These are phyloP conservation scores for Daphne laureola DNA, from an alignment of 441 rosid genomes.

Conservation along the genomic window DNA sequence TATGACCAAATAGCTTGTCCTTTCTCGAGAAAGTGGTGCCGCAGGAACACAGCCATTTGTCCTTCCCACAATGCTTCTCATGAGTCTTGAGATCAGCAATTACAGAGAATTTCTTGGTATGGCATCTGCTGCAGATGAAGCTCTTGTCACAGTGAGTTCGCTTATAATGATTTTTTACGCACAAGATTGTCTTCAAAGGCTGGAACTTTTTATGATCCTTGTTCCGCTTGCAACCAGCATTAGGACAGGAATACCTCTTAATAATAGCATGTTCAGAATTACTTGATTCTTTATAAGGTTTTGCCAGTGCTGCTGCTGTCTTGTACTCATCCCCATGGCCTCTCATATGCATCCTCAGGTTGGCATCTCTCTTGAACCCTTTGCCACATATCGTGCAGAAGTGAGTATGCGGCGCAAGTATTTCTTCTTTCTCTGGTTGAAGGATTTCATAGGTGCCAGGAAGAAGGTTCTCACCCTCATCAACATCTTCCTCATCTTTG, in stretches of 20 bases:
- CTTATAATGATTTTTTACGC: slow-evolving; percentile 93
- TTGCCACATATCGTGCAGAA: slow-evolving; percentile 89
- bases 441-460: slow-evolving; percentile 87
- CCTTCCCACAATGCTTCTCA: slow-evolving; percentile 95
- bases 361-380: slow-evolving; percentile 92
- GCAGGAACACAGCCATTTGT: slow-evolving; percentile 95
- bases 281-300: slow-evolving; percentile 62
- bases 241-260: slow-evolving; percentile 93
- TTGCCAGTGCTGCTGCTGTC: slow-evolving; percentile 86
- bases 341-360: slow-evolving; percentile 94
- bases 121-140: slow-evolving; percentile 79
- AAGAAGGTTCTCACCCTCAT: slow-evolving; percentile 84
- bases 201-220: slow-evolving; percentile 94
- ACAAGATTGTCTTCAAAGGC: slow-evolving; percentile 81
- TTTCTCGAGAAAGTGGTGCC: slow-evolving; percentile 94
- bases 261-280: slow-evolving; percentile 53
- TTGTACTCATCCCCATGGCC: slow-evolving; percentile 99
- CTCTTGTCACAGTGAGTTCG: slow-evolving; percentile 96
- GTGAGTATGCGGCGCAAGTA: slow-evolving; percentile 95
- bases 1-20: slow-evolving; percentile 94
- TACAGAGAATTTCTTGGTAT: slow-evolving; percentile 88
- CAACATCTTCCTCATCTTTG: slow-evolving; percentile 84
- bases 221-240: slow-evolving; percentile 87
- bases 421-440: slow-evolving; percentile 91
- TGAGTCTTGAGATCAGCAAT: slow-evolving; percentile 93